phyloP scores from a whole-genome alignment of 176 grass and related monocot genomes.

The Alloteropsis semialata region DNA sequence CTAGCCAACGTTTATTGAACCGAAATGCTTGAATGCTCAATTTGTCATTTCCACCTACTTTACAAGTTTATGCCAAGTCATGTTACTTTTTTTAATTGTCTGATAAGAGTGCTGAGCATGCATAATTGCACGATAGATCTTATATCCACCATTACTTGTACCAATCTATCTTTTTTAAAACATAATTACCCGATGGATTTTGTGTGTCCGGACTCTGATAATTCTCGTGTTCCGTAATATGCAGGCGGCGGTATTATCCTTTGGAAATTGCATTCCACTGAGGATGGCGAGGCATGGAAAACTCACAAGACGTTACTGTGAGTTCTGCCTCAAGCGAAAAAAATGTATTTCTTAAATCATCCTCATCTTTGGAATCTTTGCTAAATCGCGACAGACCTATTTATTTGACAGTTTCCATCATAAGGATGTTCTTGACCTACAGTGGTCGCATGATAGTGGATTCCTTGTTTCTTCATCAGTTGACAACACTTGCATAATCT shows the following conservation, averaged over 20 bases:
- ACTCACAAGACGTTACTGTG: conserved; percentile 72
- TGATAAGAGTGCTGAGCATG: background rate
- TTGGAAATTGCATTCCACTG: conserved; percentile 62
- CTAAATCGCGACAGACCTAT: background rate
- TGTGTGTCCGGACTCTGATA: background rate
- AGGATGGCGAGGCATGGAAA: conserved; percentile 60
- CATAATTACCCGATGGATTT: too few relatives aligned
- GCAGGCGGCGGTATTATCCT: conserved; percentile 79
- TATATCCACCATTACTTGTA: too few relatives aligned
- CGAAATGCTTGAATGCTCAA: background rate
- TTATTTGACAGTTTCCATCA: conserved; percentile 78
- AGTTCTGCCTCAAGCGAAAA: background rate
- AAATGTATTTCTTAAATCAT: background rate
- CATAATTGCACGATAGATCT: too few relatives aligned
- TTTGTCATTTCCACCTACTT: background rate
- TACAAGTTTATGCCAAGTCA: background rate
- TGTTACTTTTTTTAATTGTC: background rate
- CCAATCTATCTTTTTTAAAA: too few relatives aligned
- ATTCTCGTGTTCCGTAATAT: background rate
- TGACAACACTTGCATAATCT: conserved; percentile 98
- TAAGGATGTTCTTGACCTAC: conserved; percentile 95
- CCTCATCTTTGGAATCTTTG: background rate
- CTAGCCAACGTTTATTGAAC: background rate
- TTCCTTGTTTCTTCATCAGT: conserved; percentile 87
- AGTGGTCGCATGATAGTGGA: conserved; percentile 74